These are phyloP conservation scores for Sugiyamaella floridensis DNA, from an alignment of 805 yeast genomes.

Conservation along the genomic window DNA sequence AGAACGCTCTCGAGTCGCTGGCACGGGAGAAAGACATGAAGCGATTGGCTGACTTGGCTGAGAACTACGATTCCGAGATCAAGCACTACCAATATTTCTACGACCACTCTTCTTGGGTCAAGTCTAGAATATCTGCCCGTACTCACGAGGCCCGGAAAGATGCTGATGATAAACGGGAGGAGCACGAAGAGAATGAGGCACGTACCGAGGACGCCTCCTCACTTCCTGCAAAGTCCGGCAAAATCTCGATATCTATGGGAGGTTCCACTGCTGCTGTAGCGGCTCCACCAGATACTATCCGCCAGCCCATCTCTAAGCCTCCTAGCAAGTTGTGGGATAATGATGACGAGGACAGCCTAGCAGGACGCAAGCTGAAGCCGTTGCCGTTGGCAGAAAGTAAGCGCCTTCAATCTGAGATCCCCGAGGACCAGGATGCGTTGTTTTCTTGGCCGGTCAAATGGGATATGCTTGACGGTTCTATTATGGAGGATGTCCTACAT, in stretches of 20 bases:
- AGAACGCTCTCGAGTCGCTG: constrained; percentile 4
- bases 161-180: constrained; percentile 14
- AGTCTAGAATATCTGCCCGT: constrained; percentile 17
- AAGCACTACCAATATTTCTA: constrained; percentile 16
- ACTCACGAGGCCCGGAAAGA: constrained; percentile 19
- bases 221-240: neutral
- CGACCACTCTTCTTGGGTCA: constrained; percentile 24
- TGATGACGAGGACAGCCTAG: constrained; percentile 4
- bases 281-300: neutral
- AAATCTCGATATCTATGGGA: constrained; percentile 13
- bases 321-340: constrained; percentile 1
- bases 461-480: constrained; percentile 18
- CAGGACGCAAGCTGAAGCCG: constrained; percentile 2
- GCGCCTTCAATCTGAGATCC: constrained; percentile 12
- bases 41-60: constrained; percentile 17
- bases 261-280: neutral
- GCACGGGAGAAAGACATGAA: constrained; percentile 11
- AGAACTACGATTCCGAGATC: constrained; percentile 13
- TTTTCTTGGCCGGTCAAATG: constrained; percentile 22
- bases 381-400: neutral
- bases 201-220: neutral
- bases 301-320: neutral
- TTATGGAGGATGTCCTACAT: constrained; percentile 16
- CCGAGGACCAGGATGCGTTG: constrained; percentile 15
- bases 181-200: constrained; percentile 14